These are phyloP conservation scores for Aspergillus texensis DNA, from an alignment of 2,329 filamentous ascomycete genomes.

Conservation along the genomic window DNA sequence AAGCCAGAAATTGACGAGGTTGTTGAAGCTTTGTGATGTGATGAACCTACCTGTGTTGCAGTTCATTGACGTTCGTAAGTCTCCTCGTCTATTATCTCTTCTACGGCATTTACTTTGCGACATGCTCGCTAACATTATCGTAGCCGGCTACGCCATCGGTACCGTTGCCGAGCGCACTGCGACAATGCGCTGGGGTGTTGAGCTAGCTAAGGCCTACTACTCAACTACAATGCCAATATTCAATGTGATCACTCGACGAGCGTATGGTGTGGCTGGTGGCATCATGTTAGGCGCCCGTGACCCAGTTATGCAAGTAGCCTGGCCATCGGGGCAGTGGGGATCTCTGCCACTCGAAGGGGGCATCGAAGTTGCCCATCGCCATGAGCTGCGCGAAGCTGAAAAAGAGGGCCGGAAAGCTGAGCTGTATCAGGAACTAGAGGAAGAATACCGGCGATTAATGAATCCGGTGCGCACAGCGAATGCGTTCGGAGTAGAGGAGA, in stretches of 20 bases:
- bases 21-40: slow-evolving; percentile 66
- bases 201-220: slow-evolving; percentile 64
- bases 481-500: slow-evolving; percentile 65
- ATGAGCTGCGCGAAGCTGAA: slow-evolving; percentile 60
- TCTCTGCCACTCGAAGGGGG: slow-evolving; percentile 65
- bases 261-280: slow-evolving; percentile 66
- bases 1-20: slow-evolving; percentile 62
- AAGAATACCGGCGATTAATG: slow-evolving; percentile 64
- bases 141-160: slow-evolving; percentile 63
- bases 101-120: background rate
- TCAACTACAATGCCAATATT: slow-evolving; percentile 66
- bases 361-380: slow-evolving; percentile 65
- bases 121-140: background rate
- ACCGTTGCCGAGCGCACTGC: slow-evolving; percentile 64
- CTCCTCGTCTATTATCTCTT: background rate
- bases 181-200: slow-evolving; percentile 67
- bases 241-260: slow-evolving; percentile 62
- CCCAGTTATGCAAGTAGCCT: slow-evolving; percentile 63
- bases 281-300: slow-evolving; percentile 66
- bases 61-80: slow-evolving; percentile 62
- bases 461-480: slow-evolving; percentile 67
- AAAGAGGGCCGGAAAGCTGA: slow-evolving; percentile 53
- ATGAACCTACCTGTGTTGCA: slow-evolving; percentile 67
- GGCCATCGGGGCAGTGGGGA: slow-evolving; percentile 67
- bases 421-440: slow-evolving; percentile 59